Evolutionary conservation across 2,329 filamentous ascomycete species (phyloP), one percentile per base, ranked within the genome.

Genomic region (Fusarium verrucosum): DNA sequence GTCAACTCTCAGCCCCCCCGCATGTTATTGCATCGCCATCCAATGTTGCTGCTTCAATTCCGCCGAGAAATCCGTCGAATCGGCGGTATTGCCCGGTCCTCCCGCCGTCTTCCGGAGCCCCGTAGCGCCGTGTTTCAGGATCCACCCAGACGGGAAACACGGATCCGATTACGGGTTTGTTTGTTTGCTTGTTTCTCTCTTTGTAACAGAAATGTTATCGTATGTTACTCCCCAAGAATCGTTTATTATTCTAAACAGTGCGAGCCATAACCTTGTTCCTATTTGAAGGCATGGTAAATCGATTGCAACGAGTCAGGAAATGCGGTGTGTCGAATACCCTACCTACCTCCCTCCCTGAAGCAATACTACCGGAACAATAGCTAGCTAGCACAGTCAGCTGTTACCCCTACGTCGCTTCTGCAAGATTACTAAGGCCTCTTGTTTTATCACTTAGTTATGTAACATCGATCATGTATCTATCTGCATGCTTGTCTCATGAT

Each of bases 121-220:
- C 52, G 44, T 51, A 36, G 33, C 52, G 63, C 62, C 63, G 62
- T 56, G 53, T 59, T 66, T 66, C 63, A 55, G 42, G 63, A 36
- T 42, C 53, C 49, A 52, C 58, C n/a, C 32, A 19, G 37, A 36
- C 47, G 40, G 53, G n/a, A 49, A 45, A 44, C 19, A 41, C 52
- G 52, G 46, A 22, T 50, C 52, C 40, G 52, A 33, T 50, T 44
- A 25, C 30, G 61, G 49, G 20, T 11, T 59, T 52, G 10, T 35
- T 14, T 47, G 19, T 11, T 51, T 43, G 13, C 23, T 16, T 47
- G 42, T 40, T 43, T 47, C 17, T 11, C 46, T 43, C 10, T 28
- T 16, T 47, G 42, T 40, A 40, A 44, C 35, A 52, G 22, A 32
- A 32, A 30, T 23, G 13, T 45, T 38, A 7, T 23, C 23, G 16